Evolutionary conservation across 2,329 filamentous ascomycete genomes (phyloP).

Genomic region (Aspergillus terreus): DNA sequence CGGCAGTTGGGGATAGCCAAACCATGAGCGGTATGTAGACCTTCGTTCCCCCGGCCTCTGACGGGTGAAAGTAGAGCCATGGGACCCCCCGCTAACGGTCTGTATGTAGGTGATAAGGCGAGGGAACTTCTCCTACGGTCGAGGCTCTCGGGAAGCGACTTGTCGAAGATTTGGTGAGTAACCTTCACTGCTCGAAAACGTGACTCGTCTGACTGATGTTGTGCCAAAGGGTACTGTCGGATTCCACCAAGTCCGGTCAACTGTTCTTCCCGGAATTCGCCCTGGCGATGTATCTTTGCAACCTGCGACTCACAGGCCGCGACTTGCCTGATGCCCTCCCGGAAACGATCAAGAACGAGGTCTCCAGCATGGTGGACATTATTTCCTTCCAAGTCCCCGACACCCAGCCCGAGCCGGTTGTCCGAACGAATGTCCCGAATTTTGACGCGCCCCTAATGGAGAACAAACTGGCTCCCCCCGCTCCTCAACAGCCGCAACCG

Average conservation of each 20-base stretch:
- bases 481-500: conserved; percentile 62
- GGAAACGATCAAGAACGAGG: conserved; percentile 88
- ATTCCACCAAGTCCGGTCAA: conserved; percentile 94
- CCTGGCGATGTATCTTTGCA: conserved; percentile 97
- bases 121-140: conserved; percentile 85
- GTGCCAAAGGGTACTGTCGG: conserved; percentile 70
- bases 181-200: conserved; percentile 2
- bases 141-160: conserved; percentile 76
- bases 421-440: conserved; percentile 64
- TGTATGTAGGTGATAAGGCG: conserved; percentile 66
- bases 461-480: conserved; percentile 48
- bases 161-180: conserved; percentile 86
- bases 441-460: conserved; percentile 58
- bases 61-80: not conserved
- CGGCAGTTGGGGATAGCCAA: conserved; percentile 78
- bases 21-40: conserved; percentile 66
- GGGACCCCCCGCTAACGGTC: conserved; percentile 10
- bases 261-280: conserved; percentile 97
- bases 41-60: not conserved
- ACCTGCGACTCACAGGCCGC: conserved; percentile 85
- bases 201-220: conserved; percentile 5
- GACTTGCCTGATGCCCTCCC: conserved; percentile 70
- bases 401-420: conserved; percentile 54
- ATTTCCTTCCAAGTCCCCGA: conserved; percentile 93
- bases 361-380: conserved; percentile 99